These are phyloP conservation scores for Cyclaneusma minus DNA, from an alignment of 2,329 filamentous ascomycete genomes.

Conservation along the genomic window DNA sequence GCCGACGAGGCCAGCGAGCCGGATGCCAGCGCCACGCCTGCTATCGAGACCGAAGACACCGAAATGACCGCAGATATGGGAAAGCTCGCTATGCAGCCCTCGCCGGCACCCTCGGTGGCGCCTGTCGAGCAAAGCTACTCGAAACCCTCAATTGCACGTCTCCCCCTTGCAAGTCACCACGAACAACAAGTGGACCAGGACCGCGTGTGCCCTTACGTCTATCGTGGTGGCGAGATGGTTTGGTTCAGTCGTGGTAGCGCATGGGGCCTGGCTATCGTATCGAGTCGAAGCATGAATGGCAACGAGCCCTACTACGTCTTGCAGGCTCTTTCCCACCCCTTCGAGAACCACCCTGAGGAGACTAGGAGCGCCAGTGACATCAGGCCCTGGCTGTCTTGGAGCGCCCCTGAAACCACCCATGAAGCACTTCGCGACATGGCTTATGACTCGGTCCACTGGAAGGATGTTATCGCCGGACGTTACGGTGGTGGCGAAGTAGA, in stretches of 20 bases:
- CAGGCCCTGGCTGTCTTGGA: conserved; percentile 43
- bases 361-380: conserved; percentile 28
- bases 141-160: conserved; percentile 5
- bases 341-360: conserved; percentile 21
- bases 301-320: conserved; percentile 24
- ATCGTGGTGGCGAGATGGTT: conserved; percentile 36
- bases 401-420: conserved; percentile 33
- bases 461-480: conserved; percentile 19
- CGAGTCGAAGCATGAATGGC: conserved; percentile 25
- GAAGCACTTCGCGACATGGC: conserved; percentile 22
- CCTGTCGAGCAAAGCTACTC: conserved; percentile 3
- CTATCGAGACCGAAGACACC: neutral
- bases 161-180: conserved; percentile 20
- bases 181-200: conserved; percentile 33
- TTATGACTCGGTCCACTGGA: conserved; percentile 36
- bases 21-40: neutral
- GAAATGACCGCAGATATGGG: neutral
- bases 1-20: conserved; percentile 20
- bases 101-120: conserved; percentile 1
- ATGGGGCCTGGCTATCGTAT: conserved; percentile 37
- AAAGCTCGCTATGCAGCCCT: conserved; percentile 1
- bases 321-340: conserved; percentile 32
- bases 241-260: conserved; percentile 36
- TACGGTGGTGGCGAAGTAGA: conserved; percentile 30
- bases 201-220: conserved; percentile 29